Evolutionary conservation across 2,329 filamentous ascomycete genomes (phyloP), one percentile per base, ranked within the genome.

Genomic region (Zalaria obscura): DNA sequence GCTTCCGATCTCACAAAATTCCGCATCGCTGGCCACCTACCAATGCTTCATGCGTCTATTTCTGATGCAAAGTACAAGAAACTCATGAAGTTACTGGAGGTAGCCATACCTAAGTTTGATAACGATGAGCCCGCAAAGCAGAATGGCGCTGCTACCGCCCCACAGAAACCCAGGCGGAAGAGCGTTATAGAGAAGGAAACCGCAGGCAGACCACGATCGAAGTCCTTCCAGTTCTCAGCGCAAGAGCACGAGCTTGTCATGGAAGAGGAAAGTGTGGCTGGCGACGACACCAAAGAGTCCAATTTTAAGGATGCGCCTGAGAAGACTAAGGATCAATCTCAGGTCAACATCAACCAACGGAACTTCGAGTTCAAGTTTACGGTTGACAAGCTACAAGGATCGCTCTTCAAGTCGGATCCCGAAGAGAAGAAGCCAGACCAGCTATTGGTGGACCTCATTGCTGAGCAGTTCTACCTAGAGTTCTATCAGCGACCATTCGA

Each of bases 1-100:
- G 86, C 86, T 1, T 83, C 89, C 0, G 93, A 95, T 48, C 67
- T 99, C 38, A 93, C 91, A 9, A 91, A 91, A 54, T 80, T 95
- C 50, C 82, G 85, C 46, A 77, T 99, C 29, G 93, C 87, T 1
- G 91, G 91, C 2, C 86, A 93, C 52, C 69, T 99, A 40, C 91
- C 93, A 0, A 79, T 96, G 40, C 70, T 99, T 1, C 89, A 96
- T 58, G 91, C 84, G 7, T 84, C 83, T 0, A 80, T 93, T 32
- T 96, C 91, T 0, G 93, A 99, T 53, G 78, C 78, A 32, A 98
- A 98, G 59, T 98, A 98, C 68, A 98, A 96, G 66, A 88, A 78
- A 36, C 61, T 98, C 45, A 98, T 99, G 91, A 88, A 79, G 52
- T 71, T 98, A 35, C 89, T 98, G 47, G 89, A 98, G 45, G 87